Evolutionary conservation across 495 filamentous ascomycete species (phyloP).

Genomic region (Penicillium diatomitis): DNA sequence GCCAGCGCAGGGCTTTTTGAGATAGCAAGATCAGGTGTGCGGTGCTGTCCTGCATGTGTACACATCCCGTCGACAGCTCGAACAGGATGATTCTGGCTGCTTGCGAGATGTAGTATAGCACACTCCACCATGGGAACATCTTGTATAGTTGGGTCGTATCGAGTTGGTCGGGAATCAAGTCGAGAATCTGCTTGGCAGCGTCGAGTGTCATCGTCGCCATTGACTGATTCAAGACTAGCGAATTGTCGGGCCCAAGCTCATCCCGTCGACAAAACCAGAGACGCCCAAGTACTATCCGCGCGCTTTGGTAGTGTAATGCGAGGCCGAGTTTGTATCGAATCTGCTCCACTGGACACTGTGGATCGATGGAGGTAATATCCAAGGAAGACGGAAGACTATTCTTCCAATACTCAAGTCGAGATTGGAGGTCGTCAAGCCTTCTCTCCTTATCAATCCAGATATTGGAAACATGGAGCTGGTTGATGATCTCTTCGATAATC

Average conservation of each 20-base stretch:
- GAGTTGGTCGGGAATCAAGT: background rate
- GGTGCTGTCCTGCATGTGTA: background rate
- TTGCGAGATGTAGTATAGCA: background rate
- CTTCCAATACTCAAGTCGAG: background rate
- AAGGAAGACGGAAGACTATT: background rate
- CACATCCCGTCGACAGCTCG: background rate
- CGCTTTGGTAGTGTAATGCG: slow-evolving; percentile 47
- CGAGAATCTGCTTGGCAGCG: background rate
- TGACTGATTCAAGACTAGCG: background rate
- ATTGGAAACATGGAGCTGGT: background rate
- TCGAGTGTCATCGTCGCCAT: background rate
- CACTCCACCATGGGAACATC: background rate
- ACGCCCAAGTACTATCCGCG: slow-evolving; percentile 46
- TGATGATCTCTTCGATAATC: slow-evolving; percentile 29
- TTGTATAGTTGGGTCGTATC: background rate
- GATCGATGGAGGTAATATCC: background rate
- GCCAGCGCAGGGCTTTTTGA: background rate
- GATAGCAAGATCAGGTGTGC: background rate
- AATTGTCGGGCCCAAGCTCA: slow-evolving; percentile 7
- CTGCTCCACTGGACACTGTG: background rate
- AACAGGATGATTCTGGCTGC: background rate
- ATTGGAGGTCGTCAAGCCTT: slow-evolving; percentile 5
- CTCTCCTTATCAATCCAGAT: slow-evolving; percentile 30
- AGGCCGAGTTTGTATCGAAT: slow-evolving; percentile 26
- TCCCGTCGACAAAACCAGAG: slow-evolving; percentile 52